Evolutionary conservation across 202 grass and related monocot genomes (phyloP).

Genomic region (Panicum hallii): DNA sequence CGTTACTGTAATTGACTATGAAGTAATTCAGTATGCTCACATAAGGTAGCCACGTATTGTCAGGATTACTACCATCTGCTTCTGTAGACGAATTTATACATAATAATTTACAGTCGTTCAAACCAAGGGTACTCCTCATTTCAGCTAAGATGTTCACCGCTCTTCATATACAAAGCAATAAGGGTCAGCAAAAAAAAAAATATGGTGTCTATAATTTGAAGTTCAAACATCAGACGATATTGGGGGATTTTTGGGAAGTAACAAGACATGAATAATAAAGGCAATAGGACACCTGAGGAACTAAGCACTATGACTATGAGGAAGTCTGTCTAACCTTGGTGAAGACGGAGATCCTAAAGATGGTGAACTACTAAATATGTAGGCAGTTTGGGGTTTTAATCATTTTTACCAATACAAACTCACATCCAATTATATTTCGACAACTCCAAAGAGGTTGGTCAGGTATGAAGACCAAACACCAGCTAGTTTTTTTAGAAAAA

Average conservation of each 20-base stretch:
- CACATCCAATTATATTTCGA: constrained; percentile 11
- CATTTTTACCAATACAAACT: constrained; percentile 28
- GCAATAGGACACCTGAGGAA: neutral
- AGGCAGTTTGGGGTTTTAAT: neutral
- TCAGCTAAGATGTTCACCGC: constrained; percentile 76
- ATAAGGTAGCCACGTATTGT: constrained; percentile 87
- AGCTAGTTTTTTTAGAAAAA: neutral
- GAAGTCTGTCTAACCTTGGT: constrained; percentile 13
- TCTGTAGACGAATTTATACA: constrained; percentile 86
- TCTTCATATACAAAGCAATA: constrained; percentile 57
- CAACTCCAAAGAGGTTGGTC: constrained; percentile 11
- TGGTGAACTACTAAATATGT: neutral
- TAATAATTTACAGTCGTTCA: constrained; percentile 90
- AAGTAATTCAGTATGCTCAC: constrained; percentile 65
- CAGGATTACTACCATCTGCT: constrained; percentile 54
- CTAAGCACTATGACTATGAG: neutral
- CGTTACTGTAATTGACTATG: constrained; percentile 23
- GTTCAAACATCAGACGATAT: neutral
- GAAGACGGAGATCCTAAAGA: constrained; percentile 23
- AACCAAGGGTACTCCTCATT: constrained; percentile 87
- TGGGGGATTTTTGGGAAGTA: neutral
- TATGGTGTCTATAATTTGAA: neutral
- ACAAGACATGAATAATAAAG: neutral
- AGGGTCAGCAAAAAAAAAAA: constrained; percentile 43
- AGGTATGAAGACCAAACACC: constrained; percentile 32